These are phyloP conservation scores for Populus ilicifolia DNA, from an alignment of 345 rosid species.

Conservation along the genomic window DNA sequence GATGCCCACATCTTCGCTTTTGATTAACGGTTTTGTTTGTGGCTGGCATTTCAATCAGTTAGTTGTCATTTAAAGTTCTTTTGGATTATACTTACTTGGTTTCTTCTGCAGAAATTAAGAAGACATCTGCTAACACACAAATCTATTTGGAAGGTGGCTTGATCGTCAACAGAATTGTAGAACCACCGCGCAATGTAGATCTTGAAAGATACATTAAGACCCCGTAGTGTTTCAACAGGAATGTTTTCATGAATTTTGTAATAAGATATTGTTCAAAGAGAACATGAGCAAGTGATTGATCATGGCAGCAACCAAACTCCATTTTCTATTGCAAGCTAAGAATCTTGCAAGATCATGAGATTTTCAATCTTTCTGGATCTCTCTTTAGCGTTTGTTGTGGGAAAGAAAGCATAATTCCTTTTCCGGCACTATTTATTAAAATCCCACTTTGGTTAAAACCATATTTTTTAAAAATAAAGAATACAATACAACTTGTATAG, in stretches of 20 bases:
- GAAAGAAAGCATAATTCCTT: too few species aligned
- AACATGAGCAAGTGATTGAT: background rate
- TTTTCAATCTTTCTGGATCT: background rate
- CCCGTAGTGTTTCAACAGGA: background rate
- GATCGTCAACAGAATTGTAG: background rate
- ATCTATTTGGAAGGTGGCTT: background rate
- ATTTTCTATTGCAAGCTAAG: background rate
- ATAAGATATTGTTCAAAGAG: background rate
- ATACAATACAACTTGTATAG: accelerated
- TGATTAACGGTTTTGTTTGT: background rate
- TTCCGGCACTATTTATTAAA: too few species aligned
- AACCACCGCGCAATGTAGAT: background rate
- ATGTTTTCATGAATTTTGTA: background rate
- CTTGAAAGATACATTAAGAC: background rate
- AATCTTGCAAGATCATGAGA: background rate
- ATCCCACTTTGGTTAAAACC: too few species aligned
- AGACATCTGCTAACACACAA: background rate
- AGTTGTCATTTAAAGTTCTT: background rate
- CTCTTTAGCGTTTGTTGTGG: background rate
- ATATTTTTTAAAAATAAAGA: too few species aligned
- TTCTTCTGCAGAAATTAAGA: background rate
- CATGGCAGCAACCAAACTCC: background rate
- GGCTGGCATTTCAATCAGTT: background rate
- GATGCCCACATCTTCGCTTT: background rate
- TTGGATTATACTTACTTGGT: background rate